Evolutionary conservation across 2,329 filamentous ascomycete genomes (phyloP), one percentile per base, ranked within the genome.

Genomic region (Epichloe hybrida): DNA sequence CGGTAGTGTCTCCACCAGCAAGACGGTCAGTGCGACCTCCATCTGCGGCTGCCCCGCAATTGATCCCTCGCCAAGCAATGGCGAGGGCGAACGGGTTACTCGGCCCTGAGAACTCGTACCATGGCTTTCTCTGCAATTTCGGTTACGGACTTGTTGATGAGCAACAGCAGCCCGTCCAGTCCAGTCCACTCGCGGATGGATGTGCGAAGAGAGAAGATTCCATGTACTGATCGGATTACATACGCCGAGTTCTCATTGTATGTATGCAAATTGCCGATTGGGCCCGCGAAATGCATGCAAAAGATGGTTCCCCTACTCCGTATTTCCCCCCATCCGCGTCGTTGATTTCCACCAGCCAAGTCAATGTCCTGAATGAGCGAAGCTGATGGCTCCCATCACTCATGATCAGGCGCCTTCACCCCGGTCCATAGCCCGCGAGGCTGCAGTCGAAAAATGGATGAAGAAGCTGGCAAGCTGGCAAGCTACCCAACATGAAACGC

Each of bases 401-500:
- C 27, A 9, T 31, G 1, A 9, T 9, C 27, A 47, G 48, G 41
- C 48, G 34, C 9, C 48, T 42, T 36, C 13, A 23, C 36, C 46
- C 35, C 23, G 34, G 49, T 41, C 44, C 44, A 42, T 34, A 42
- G 45, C 8, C 27, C 4, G 15, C 34, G 34, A 12, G 36, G 17
- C 46, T 48, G 44, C 38, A 51, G 27, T 37, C 36, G 13, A 31
- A 27, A 48, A 34, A 43, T 15, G 27, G 46, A 21, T 38, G 31
- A 41, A 41, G 38, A 36, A 46, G 42, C 8, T 11, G 31, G 31
- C 17, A 46, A 39, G 56, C 63, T 65, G 27, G 27, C 17, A 46
- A 39, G 56, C 63, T 65, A 64, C 61, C 66, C 61, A 68, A 66
- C 59, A 55, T 74, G 72, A 75, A 75, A 75, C 72, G 60, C 62